Base-by-base conservation (phyloP, 1,284 basidiomycete genomes). In the Cryptococcus floricola region DNA sequence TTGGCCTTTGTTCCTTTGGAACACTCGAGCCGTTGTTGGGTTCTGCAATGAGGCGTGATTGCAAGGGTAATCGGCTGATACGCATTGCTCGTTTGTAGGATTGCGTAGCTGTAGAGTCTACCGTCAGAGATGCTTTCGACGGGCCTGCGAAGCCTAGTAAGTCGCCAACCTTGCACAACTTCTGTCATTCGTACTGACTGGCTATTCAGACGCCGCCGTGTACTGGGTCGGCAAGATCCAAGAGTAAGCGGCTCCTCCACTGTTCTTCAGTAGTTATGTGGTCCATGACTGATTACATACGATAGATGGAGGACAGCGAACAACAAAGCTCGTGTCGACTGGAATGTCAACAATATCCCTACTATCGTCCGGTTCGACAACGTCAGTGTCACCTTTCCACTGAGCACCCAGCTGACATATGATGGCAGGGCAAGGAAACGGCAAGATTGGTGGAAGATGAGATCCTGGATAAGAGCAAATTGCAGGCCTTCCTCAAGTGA, bases 211-310 rank as follows among this genome's bases (percentile, higher is more conserved):
- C 28, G 87, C 81, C 10, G 73, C 85, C 47, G 80, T 92, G 50
- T 80, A 88, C 52, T 89, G 87, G 71, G 87, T 90, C 53, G 90
- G 89, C 7, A 81, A 85, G 63, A 80, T 75, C 62, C 56, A 80
- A 53, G 83, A 85, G 89, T 90, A 67, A 73, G 85, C 81, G 16
- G 23, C 23, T 31, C 19, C 37, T 48, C 4, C 41, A 34, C 27
- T 45, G 18, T 38, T 13, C 19, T 46, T 23, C 7, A 2, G 14
- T 18, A 39, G 39, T 18, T 9, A 18, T 27, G 3, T 18, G 25
- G 44, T 18, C 7, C 16, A 49, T 49, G 16, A 27, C 45, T n/a
- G 48, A 34, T 19, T 46, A 25, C 16, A 18, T 31, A 27, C 34
- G 18, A 27, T 46, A 70, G 67, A 44, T 71, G 69, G 69, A 52